Conservation (phyloP, 2,329 filamentous ascomycete genomes). For the Endocalyx cinctus region DNA sequence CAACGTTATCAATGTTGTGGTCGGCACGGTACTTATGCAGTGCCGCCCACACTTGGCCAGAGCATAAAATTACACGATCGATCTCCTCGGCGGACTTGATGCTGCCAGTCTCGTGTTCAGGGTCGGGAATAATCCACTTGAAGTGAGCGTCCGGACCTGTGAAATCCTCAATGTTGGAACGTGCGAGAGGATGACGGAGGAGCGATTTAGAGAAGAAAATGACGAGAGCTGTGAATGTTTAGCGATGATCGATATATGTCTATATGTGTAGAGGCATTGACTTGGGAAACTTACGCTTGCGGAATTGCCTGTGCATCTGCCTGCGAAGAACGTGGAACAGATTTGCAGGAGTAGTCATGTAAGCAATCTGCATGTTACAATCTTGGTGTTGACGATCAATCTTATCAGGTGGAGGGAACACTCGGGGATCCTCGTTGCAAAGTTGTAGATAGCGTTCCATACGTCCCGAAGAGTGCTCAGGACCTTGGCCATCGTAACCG, state of each 20-base stretch:
- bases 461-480: conserved; percentile 95
- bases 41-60: conserved; percentile 88
- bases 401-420: conserved; percentile 85
- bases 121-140: conserved; percentile 92
- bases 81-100: conserved; percentile 82
- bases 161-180: conserved; percentile 88
- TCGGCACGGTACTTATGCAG: conserved; percentile 87
- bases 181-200: conserved; percentile 87
- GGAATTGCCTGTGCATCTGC: conserved; percentile 98
- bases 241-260: too few relatives aligned
- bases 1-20: conserved; percentile 82
- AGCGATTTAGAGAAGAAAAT: conserved; percentile 99
- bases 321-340: conserved; percentile 93
- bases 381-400: conserved; percentile 97
- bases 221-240: conserved; percentile 62
- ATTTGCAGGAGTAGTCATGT: conserved; percentile 95
- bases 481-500: conserved; percentile 96
- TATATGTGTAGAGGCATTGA: not conserved
- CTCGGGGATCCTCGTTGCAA: conserved; percentile 92
- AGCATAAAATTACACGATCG: conserved; percentile 90
- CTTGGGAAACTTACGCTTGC: conserved; percentile 72
- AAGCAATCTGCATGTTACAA: conserved; percentile 98
- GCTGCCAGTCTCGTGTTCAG: conserved; percentile 69
- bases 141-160: conserved; percentile 80
- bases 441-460: conserved; percentile 97